Percentiles rank a stretch among this genome's conserved stretches.
These are phyloP conservation scores for Uncinocarpus reesii DNA, from an alignment of 2,329 filamentous ascomycete genomes.

Conservation along the genomic window DNA sequence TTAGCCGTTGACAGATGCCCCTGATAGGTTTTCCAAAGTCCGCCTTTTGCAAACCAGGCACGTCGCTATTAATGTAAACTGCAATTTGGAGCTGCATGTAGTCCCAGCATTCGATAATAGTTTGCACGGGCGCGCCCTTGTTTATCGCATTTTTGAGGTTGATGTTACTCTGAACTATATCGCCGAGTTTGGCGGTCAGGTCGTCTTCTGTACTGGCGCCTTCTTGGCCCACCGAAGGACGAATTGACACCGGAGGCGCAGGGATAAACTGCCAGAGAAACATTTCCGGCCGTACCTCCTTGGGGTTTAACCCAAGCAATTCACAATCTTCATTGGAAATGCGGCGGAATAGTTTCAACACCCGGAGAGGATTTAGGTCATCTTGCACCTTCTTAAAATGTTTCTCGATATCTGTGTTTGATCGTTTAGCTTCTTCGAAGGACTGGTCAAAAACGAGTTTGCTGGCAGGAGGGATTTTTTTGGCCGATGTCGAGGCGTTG, in stretches of 20 bases:
- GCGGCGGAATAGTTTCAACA: conserved; percentile 82
- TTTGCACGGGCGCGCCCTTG: conserved; percentile 73
- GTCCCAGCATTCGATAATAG: conserved; percentile 97
- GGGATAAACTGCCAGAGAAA: conserved; percentile 96
- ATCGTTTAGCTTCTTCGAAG: conserved; percentile 66
- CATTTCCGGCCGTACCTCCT: conserved; percentile 84
- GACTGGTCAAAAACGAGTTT: conserved; percentile 80
- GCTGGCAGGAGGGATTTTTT: conserved; percentile 70
- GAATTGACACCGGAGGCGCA: conserved; percentile 84
- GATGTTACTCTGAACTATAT: conserved; percentile 87
- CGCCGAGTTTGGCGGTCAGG: conserved; percentile 88
- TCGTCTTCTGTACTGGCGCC: conserved; percentile 92
- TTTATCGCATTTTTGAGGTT: conserved; percentile 72
- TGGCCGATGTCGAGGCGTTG: conserved; percentile 77
- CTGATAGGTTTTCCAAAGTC: conserved; percentile 80
- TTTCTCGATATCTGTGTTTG: conserved; percentile 75
- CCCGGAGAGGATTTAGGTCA: conserved; percentile 79
- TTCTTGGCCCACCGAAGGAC: conserved; percentile 88
- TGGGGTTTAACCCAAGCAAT: conserved; percentile 75
- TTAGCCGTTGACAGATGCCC: conserved; percentile 88
- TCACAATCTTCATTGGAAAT: conserved; percentile 81
- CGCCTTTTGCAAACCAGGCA: conserved; percentile 81
- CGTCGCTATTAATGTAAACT: conserved; percentile 96
- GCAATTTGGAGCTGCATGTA: conserved; percentile 90
- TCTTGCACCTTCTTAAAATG: conserved; percentile 87